A percentile compares a stretch with the other conserved stretches of the same genome.
phyloP scores from a whole-genome alignment of 139 green algal genomes.

The Closterium sp. region DNA sequence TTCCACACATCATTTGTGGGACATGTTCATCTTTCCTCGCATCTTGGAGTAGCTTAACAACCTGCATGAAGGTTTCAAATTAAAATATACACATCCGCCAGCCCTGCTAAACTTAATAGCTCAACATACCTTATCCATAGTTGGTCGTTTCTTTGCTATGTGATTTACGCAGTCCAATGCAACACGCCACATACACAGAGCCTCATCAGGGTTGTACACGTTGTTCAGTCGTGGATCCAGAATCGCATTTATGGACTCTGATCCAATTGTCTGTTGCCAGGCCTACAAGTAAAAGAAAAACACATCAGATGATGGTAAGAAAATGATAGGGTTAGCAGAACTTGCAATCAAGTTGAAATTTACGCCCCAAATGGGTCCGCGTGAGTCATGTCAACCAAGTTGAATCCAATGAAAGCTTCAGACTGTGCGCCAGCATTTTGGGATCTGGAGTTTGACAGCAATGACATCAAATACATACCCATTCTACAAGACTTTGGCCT shows the following conservation, averaged over 20 bases:
- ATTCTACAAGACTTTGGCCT: slow-evolving; percentile 25
- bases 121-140: slow-evolving; percentile 19
- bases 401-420: too few relatives aligned
- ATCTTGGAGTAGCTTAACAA: not conserved
- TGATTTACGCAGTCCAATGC: slow-evolving; percentile 2
- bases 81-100: not conserved
- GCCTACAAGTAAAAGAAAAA: not conserved
- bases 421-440: too few relatives aligned
- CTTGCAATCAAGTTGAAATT: not conserved
- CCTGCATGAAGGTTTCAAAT: not conserved
- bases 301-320: not conserved
- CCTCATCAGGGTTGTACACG: not conserved
- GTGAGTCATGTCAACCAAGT: too few relatives aligned
- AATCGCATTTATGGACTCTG: not conserved
- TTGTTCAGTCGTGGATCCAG: not conserved
- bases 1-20: not conserved
- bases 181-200: slow-evolving; percentile 1
- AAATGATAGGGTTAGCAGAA: not conserved
- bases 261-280: slow-evolving; percentile 14
- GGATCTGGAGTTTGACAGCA: too few relatives aligned
- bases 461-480: too few relatives aligned
- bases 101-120: not conserved
- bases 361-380: too few relatives aligned
- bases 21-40: not conserved
- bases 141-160: slow-evolving; percentile 9